These are phyloP conservation scores for Porcisia deanei DNA, from an alignment of 208 protist genomes.

Conservation along the genomic window DNA sequence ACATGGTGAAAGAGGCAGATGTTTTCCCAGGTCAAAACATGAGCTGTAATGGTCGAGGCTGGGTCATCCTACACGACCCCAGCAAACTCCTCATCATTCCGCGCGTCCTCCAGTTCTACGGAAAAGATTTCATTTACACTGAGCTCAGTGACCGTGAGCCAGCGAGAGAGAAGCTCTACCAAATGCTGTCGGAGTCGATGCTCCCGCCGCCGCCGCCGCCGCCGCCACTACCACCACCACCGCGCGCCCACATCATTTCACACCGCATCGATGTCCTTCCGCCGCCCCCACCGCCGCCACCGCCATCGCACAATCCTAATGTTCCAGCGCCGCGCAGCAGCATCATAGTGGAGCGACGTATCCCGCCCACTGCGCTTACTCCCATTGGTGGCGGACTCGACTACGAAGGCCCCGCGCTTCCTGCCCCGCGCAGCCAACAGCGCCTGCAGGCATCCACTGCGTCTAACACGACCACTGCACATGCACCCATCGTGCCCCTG, in stretches of 20 bases:
- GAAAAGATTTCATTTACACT: conserved; percentile 59
- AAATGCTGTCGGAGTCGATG: conserved; percentile 12
- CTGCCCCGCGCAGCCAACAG: conserved; percentile 28
- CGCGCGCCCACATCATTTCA: conserved; percentile 18
- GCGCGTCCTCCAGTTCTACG: conserved; percentile 67
- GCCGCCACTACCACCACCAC: conserved; percentile 14
- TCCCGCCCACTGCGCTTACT: conserved; percentile 17
- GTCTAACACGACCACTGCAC: background rate
- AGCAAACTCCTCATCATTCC: conserved; percentile 56
- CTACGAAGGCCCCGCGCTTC: conserved; percentile 19
- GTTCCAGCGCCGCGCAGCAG: conserved; percentile 33
- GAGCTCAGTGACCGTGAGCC: conserved; percentile 66
- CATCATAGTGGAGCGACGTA: conserved; percentile 17
- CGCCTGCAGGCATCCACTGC: conserved; percentile 13
- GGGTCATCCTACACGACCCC: conserved; percentile 69
- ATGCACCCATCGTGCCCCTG: background rate
- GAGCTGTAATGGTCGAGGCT: conserved; percentile 69
- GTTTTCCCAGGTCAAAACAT: conserved; percentile 44
- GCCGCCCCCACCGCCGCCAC: conserved; percentile 8
- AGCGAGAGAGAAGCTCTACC: conserved; percentile 27
- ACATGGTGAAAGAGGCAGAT: conserved; percentile 69
- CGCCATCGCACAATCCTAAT: conserved; percentile 21
- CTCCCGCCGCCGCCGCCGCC: conserved; percentile 30
- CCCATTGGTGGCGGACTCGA: conserved; percentile 27
- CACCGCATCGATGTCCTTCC: conserved; percentile 27